Conservation (phyloP, 192 early-diverging fungal genomes). For the Umbelopsis sp. region DNA sequence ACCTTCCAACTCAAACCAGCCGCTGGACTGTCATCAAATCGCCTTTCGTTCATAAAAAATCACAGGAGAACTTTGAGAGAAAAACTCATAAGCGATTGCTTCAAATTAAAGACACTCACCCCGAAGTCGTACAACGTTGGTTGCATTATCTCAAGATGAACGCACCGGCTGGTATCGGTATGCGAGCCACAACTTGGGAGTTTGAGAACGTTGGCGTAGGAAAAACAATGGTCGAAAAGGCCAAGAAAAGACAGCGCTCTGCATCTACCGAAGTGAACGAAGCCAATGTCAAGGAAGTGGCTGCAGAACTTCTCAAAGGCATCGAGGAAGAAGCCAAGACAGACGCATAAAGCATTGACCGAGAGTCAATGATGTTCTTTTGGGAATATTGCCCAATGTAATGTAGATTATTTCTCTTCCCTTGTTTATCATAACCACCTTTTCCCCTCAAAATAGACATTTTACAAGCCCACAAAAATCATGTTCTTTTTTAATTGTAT, state of each 20-base stretch:
- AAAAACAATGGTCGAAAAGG: slow-evolving; percentile 19
- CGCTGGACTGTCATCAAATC: slow-evolving; percentile 90
- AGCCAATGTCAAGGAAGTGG: slow-evolving; percentile 46
- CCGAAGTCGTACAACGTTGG: slow-evolving; percentile 75
- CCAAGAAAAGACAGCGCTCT: background rate
- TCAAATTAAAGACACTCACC: slow-evolving; percentile 78
- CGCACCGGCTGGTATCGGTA: slow-evolving; percentile 84
- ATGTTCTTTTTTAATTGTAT: background rate
- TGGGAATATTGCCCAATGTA: background rate
- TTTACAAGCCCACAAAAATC: background rate
- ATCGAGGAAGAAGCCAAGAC: slow-evolving; percentile 13
- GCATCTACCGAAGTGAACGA: slow-evolving; percentile 44
- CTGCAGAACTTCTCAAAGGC: slow-evolving; percentile 9
- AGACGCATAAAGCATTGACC: background rate
- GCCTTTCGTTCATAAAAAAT: slow-evolving; percentile 95
- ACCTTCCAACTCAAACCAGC: slow-evolving; percentile 71
- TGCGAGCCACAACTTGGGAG: slow-evolving; percentile 77
- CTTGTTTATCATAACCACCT: background rate
- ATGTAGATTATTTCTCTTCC: slow-evolving; percentile 1
- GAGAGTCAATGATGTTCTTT: background rate
- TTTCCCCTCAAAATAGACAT: slow-evolving; percentile 15
- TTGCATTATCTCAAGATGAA: slow-evolving; percentile 78
- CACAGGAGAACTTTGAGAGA: slow-evolving; percentile 96
- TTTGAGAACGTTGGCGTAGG: slow-evolving; percentile 45
- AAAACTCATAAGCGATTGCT: slow-evolving; percentile 84